Evolutionary conservation across 306 rosid genomes (phyloP), one percentile per base, ranked within the genome.

Genomic region (Nissolia schottii): DNA sequence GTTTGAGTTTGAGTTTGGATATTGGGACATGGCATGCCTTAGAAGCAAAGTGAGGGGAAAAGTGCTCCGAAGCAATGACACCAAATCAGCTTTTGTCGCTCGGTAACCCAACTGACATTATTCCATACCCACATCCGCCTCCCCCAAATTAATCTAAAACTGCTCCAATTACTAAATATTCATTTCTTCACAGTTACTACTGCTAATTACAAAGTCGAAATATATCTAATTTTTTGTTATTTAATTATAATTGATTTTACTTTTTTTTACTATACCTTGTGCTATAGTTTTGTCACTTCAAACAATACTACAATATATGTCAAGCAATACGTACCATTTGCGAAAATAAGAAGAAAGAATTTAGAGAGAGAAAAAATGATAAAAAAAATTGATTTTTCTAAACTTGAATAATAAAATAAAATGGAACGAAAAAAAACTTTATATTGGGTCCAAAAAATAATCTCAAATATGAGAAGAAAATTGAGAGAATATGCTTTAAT

Each of bases 81-180:
- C 67, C 15, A 73, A 46, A 66, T 77, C 92, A 83, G 85, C 92
- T 78, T 89, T 89, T 85, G 90, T 83, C 90, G 41, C 85, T 76
- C 16, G 23, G 57, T 58, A 59, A 64, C 76, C 76, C 78, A 43
- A 71, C 85, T 75, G 64, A 78, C 79, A 89, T 85, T 87, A 85
- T 85, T 86, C 89, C 64, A 49, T 77, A 13, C 49, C 67, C 55
- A 46, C 51, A 55, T 35, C 60, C 24, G 6, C 35, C 50, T 19
- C 51, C 12, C 73, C 61, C 37, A 24, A 35, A 10, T 50, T 63
- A 74, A 50, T 63, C 41, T 6, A 72, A 1, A 20, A 60, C 71
- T 43, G 14, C 78, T 54, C 55, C 56, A 45, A 6, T 77, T 23
- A 12, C 50, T 49, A 24, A 15, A 25, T 14, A 37, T 70, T 35